A percentile compares a stretch with the other conserved stretches of the same genome.
Conservation (phyloP, 139 green algal species). For the Coccomyxa sp. region DNA sequence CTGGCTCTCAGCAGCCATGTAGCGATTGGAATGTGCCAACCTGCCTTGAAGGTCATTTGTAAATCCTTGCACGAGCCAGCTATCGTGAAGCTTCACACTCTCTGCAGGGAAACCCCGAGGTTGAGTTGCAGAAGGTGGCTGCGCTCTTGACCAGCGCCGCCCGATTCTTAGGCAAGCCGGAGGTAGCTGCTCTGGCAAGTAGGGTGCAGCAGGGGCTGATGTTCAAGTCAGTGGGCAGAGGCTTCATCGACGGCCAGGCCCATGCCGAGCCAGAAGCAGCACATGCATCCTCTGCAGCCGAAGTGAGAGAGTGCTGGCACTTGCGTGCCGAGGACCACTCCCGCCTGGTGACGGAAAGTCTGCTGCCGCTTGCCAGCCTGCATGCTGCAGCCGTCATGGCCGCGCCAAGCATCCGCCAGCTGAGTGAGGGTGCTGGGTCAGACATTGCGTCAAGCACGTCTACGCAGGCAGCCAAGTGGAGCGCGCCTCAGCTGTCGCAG, state of each 20-base stretch:
- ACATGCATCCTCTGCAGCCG: background rate
- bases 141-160: constrained; percentile 9
- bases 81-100: background rate
- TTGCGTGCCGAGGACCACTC: constrained; percentile 4
- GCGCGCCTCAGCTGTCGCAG: constrained; percentile 9
- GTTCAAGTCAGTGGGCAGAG: constrained; percentile 10
- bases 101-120: constrained; percentile 1
- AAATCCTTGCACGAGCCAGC: background rate
- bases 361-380: constrained; percentile 10
- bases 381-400: constrained; percentile 3
- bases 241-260: constrained; percentile 2
- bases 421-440: background rate
- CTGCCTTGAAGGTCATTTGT: background rate
- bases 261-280: too few species aligned
- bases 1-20: too few species aligned
- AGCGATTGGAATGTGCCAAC: background rate
- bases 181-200: constrained; percentile 7
- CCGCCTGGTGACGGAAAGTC: constrained; percentile 1
- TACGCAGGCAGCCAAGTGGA: constrained; percentile 5
- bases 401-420: background rate
- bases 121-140: background rate
- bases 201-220: constrained; percentile 1
- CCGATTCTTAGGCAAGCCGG: background rate
- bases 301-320: constrained; percentile 22
- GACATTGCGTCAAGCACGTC: background rate